phyloP scores from a whole-genome alignment of 768 basidiomycete genomes.

The Glaciozyma antarctica region DNA sequence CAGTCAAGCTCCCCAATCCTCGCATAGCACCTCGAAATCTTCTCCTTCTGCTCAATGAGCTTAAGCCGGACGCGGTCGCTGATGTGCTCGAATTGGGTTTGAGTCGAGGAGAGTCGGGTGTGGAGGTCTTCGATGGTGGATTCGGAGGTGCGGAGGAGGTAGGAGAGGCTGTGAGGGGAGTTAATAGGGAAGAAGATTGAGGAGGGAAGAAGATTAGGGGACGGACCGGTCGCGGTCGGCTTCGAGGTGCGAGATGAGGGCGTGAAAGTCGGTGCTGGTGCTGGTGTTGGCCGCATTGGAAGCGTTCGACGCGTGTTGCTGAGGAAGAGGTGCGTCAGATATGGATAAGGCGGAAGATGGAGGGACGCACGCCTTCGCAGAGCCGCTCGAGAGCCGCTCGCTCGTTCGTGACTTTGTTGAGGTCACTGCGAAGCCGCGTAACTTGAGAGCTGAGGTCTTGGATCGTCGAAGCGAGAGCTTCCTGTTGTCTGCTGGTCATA shows the following conservation, averaged over 20 bases:
- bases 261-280: background rate
- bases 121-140: background rate
- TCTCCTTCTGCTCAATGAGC: conserved; percentile 7
- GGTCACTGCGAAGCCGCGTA: background rate
- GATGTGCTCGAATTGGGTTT: conserved; percentile 8
- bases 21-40: background rate
- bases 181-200: no score
- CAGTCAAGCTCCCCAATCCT: conserved; percentile 4
- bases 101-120: conserved; percentile 8
- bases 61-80: conserved; percentile 5
- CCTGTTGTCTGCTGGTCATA: no score
- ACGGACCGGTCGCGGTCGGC: conserved; percentile 9
- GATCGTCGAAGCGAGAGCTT: background rate
- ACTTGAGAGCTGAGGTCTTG: background rate
- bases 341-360: no score
- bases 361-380: background rate
- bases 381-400: background rate
- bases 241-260: conserved; percentile 9
- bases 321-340: background rate
- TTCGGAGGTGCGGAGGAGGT: conserved; percentile 9
- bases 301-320: no score
- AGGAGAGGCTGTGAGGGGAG: conserved; percentile 1
- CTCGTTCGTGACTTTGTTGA: conserved; percentile 1
- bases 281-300: no score
- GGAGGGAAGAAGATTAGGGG: background rate